phyloP scores from a whole-genome alignment of 1,284 basidiomycete species.

The Leccinum solheimii region DNA sequence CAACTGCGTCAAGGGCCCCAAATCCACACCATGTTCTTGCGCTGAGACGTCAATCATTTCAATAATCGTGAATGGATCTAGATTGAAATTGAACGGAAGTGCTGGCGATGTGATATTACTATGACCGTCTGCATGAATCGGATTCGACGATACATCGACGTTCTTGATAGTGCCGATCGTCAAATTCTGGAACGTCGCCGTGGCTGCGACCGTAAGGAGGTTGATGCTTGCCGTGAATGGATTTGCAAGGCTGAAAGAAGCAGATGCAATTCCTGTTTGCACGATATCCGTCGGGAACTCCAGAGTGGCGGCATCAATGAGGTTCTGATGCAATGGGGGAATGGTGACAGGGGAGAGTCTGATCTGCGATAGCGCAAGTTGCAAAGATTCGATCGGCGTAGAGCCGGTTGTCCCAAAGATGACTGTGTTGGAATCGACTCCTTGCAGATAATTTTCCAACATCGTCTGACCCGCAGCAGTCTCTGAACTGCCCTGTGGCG shows the following conservation, averaged over 20 bases:
- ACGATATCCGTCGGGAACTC: conserved; percentile 61
- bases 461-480: conserved; percentile 54
- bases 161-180: conserved; percentile 59
- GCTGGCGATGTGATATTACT: conserved; percentile 57
- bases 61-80: conserved; percentile 65
- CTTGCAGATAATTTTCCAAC: conserved; percentile 74
- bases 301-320: conserved; percentile 58
- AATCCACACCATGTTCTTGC: conserved; percentile 53
- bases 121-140: conserved; percentile 64
- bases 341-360: conserved; percentile 62
- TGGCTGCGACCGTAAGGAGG: conserved; percentile 57
- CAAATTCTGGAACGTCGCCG: conserved; percentile 54
- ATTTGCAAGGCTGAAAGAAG: conserved; percentile 61
- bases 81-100: conserved; percentile 66
- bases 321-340: conserved; percentile 64
- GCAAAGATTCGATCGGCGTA: conserved; percentile 65
- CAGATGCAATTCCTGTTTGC: conserved; percentile 55
- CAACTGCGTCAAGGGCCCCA: conserved; percentile 63
- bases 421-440: conserved; percentile 55
- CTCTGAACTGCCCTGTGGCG: conserved; percentile 58
- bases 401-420: conserved; percentile 62
- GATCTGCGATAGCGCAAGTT: conserved; percentile 66
- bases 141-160: conserved; percentile 51
- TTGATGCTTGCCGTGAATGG: conserved; percentile 80
- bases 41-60: conserved; percentile 56